Evolutionary conservation across 2,329 filamentous ascomycete species (phyloP).

Genomic region (Pseudogymnoascus sp.): DNA sequence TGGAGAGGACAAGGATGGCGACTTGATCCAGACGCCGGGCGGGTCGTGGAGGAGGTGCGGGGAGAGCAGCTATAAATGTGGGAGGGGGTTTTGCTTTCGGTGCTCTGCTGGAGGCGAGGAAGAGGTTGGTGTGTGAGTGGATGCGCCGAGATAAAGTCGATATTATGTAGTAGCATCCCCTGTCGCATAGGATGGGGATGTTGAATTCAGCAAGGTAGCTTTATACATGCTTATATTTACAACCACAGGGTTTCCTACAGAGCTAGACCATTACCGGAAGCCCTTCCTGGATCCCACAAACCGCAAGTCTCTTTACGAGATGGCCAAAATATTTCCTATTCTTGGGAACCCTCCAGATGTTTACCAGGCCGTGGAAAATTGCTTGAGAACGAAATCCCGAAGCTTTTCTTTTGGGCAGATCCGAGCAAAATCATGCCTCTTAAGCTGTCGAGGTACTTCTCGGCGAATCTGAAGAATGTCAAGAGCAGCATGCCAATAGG

Average conservation of each 20-base stretch:
- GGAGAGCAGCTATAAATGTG: conserved; percentile 47
- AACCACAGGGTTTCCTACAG: background rate
- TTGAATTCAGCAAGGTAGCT: background rate
- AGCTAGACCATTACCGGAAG: conserved; percentile 6
- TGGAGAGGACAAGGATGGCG: background rate
- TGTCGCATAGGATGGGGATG: background rate
- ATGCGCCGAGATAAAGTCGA: background rate
- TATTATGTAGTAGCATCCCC: background rate
- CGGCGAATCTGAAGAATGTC: conserved; percentile 5
- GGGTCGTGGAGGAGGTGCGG: conserved; percentile 47
- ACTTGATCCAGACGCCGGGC: conserved; percentile 39
- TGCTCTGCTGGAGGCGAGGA: conserved; percentile 29
- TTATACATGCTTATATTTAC: background rate
- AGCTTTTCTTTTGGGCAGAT: conserved; percentile 8
- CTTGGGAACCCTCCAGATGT: background rate
- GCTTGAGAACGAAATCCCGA: background rate
- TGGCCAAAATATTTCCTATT: background rate
- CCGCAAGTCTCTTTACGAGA: background rate
- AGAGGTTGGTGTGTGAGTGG: background rate
- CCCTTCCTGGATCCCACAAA: background rate
- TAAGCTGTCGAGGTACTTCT: background rate
- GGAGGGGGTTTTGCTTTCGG: conserved; percentile 52
- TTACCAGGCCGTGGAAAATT: background rate
- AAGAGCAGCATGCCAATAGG: background rate
- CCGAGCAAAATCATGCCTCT: background rate